Base-by-base conservation (phyloP, 176 grass and related monocot genomes). In the Musa troglodytarum region DNA sequence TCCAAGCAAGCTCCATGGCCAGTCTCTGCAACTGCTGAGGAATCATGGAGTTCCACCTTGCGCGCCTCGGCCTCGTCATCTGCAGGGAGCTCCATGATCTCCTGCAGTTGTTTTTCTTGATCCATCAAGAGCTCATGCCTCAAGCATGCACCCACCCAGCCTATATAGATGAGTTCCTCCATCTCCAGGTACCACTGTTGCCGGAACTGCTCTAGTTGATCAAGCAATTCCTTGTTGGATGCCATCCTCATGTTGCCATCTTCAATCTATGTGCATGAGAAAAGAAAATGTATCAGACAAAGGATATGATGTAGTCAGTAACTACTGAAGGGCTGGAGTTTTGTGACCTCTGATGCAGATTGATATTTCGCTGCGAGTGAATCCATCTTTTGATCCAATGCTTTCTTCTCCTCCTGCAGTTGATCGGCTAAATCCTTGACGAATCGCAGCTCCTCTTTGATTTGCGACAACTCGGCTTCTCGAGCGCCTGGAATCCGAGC, bases 161-260 rank as follows among this genome's bases (percentile, higher is more conserved):
- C 86, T 1, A 99, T n/a, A 70, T 94, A 91, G 83, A 99, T 87
- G 83, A 87, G 85, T 80, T 90, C 86, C 84, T 98, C 86, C 88
- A 91, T 87, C 76, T 87, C 90, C 19, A 80, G 84, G 14, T 85
- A 79, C 95, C 95, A 99, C 75, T 76, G 74, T 65, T 81, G 74
- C 14, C 82, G 88, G 26, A 98, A 86, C 21, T 53, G 68, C 77
- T 83, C 83, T 16, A 85, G 74, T 19, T 85, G 87, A 34, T 86
- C 81, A 22, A 82, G 49, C 16, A 80, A 57, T 77, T 93, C 86
- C 81, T 77, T 26, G 43, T 86, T 76, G 53, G 81, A 81, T 71
- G 87, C 68, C 29, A 75, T 82, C 68, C 66, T 55, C 51, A 73
- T 53, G 82, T 74, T 90, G 72, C 87, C 81, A 1, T 77, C 78